Conservation (phyloP, 495 filamentous ascomycete genomes). For the Friedmanniomyces endolithicus region DNA sequence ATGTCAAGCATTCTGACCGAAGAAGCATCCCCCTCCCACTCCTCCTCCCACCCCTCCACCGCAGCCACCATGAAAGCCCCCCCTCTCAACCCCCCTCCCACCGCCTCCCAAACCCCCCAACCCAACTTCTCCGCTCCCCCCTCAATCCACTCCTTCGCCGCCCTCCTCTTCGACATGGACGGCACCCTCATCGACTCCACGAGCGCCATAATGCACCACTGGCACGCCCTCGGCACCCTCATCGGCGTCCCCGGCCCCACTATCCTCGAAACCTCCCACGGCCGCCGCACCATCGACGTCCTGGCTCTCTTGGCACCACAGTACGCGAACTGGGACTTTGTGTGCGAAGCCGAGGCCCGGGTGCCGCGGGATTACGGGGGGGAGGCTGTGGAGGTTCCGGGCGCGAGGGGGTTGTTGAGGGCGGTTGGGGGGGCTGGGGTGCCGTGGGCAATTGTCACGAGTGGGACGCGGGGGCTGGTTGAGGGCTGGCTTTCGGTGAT, state of each 20-base stretch:
- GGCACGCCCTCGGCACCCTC: conserved; percentile 51
- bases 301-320: conserved; percentile 59
- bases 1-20: background rate
- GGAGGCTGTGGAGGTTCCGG: conserved; percentile 74
- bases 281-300: conserved; percentile 71
- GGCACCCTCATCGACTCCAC: conserved; percentile 73
- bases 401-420: conserved; percentile 45
- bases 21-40: background rate
- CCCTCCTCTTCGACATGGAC: conserved; percentile 85
- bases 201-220: conserved; percentile 78
- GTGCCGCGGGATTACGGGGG: conserved; percentile 63
- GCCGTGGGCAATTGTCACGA: conserved; percentile 88
- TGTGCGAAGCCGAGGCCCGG: conserved; percentile 61
- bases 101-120: conserved; percentile 8
- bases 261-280: conserved; percentile 82
- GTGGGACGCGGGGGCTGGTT: conserved; percentile 68
- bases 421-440: conserved; percentile 44
- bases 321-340: conserved; percentile 88
- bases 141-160: conserved; percentile 53
- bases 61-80: background rate
- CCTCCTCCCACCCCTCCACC: too few species aligned
- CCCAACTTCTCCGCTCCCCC: conserved; percentile 45
- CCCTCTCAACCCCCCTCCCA: background rate
- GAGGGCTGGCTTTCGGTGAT: conserved; percentile 77
- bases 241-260: conserved; percentile 27